Base-by-base conservation (phyloP, 768 basidiomycete species). In the Leccinum disarticulatum region DNA sequence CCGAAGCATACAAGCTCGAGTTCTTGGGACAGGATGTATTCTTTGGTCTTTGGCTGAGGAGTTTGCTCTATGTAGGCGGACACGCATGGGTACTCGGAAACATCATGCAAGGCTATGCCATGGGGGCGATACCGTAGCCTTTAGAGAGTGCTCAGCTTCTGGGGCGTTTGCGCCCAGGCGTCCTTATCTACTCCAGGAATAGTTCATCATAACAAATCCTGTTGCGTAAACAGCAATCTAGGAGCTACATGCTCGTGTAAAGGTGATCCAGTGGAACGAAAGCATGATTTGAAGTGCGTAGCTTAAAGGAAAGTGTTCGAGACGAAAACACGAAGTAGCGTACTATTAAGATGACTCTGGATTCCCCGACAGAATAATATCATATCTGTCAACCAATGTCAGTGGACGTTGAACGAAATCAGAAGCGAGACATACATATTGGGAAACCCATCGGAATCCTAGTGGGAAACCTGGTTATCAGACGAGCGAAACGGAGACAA, bases 401-500 rank as follows among this genome's bases (percentile, higher is more conserved):
- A 67, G 62, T 41, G 15, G 52, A 9, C 30, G 27, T 35, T 41
- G 15, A 9, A 47, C 30, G 5, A 50, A 62, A 51, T 10, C 17
- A 25, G 11, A 47, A 54, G 11, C 14, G 31, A 52, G 33, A 74
- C 90, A 67, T 73, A 95, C 93, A 78, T 97, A 97, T 95, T 95
- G 95, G 64, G 93, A 95, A 60, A 97, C 70, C 95, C 95, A 97
- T 66, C 94, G 87, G 91, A 96, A 94, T 60, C 90, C 88, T 90
- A 22, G 38, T 38, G 28, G 49, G 7, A 6, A 8, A 49, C 58
- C 41, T 33, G n/a, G 47, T 60, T 22, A 66, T 56, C 55, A 46
- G 19, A 36, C n/a, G 56, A 55, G 17, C 31, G 25, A 47, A 33
- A 22, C 27, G 50, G 36, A 30, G 2, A 30, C 22, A 11, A 25